These are phyloP conservation scores for Serendipita vermifera DNA, from an alignment of 768 basidiomycete genomes.

Conservation along the genomic window DNA sequence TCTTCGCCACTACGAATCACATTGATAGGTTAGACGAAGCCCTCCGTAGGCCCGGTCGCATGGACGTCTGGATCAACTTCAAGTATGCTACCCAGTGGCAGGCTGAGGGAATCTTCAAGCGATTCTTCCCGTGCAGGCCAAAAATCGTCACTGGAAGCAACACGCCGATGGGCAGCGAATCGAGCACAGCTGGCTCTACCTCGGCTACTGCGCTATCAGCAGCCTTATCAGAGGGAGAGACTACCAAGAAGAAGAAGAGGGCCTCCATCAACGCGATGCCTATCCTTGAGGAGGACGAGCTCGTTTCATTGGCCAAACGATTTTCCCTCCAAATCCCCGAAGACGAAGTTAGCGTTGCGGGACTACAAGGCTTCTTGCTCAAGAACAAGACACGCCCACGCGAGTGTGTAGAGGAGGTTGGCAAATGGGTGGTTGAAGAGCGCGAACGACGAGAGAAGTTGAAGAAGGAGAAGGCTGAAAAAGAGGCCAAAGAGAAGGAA, in stretches of 20 bases:
- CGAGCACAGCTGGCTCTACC: neutral
- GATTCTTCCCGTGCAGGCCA: slow-evolving; percentile 67
- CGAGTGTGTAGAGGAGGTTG: slow-evolving; percentile 71
- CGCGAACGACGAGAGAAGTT: slow-evolving; percentile 13
- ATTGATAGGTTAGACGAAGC: slow-evolving; percentile 80
- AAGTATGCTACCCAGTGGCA: slow-evolving; percentile 78
- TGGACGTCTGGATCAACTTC: slow-evolving; percentile 91
- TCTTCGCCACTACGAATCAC: slow-evolving; percentile 88
- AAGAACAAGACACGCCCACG: slow-evolving; percentile 81
- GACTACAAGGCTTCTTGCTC: slow-evolving; percentile 77
- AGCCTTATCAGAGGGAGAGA: neutral
- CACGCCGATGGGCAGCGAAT: neutral
- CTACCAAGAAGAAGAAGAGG: slow-evolving; percentile 27
- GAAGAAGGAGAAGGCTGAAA: slow-evolving; percentile 17
- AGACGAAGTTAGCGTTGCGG: slow-evolving; percentile 78
- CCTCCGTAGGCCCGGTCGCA: slow-evolving; percentile 79
- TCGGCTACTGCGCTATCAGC: neutral
- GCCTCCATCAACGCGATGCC: slow-evolving; percentile 40
- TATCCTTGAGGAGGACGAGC: slow-evolving; percentile 46
- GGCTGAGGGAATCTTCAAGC: slow-evolving; percentile 73
- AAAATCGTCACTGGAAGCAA: slow-evolving; percentile 21
- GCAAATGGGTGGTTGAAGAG: slow-evolving; percentile 49
- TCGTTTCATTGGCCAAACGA: slow-evolving; percentile 54
- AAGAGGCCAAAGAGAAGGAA: slow-evolving; percentile 11
- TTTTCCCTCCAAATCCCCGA: slow-evolving; percentile 78